A percentile compares a stretch with the other conserved stretches of the same genome.
phyloP scores from a whole-genome alignment of 768 basidiomycete genomes.

The Hypholoma fasciculare region DNA sequence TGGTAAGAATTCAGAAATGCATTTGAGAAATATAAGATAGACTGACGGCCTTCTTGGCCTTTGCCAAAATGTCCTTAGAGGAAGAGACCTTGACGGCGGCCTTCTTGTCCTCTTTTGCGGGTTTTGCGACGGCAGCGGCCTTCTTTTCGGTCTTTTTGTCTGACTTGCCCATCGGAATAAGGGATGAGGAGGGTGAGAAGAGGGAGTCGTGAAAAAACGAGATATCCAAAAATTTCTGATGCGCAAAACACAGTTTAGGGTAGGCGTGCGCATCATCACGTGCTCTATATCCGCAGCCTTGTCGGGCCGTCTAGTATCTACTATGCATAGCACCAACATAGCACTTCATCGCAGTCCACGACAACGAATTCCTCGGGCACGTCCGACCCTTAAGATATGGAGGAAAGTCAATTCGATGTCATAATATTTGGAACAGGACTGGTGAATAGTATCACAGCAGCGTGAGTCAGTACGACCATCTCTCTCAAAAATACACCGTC shows the following conservation, averaged over 20 bases:
- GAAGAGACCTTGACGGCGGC: constrained; percentile 33
- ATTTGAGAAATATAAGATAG: neutral
- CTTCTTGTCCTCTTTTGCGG: constrained; percentile 33
- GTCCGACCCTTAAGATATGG: constrained; percentile 22
- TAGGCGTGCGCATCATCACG: constrained; percentile 24
- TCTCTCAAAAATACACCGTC: neutral
- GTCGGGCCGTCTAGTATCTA: neutral
- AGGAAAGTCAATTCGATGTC: constrained; percentile 57
- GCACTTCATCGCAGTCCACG: too few species aligned
- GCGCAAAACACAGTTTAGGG: constrained; percentile 29
- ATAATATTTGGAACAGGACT: constrained; percentile 79
- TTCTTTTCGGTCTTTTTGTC: constrained; percentile 49
- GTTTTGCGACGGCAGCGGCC: constrained; percentile 30
- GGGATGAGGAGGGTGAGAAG: constrained; percentile 16
- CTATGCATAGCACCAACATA: too few species aligned
- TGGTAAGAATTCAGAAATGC: constrained; percentile 2
- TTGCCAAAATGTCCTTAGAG: constrained; percentile 25
- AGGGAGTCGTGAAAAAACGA: constrained; percentile 16
- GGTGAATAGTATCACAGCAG: constrained; percentile 82
- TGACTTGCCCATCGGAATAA: constrained; percentile 41
- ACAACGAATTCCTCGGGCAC: neutral
- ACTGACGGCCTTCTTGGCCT: constrained; percentile 22
- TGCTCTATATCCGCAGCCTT: neutral
- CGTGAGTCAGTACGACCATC: constrained; percentile 54
- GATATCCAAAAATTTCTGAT: constrained; percentile 27